A percentile compares a stretch with the other conserved stretches of the same genome.
Conservation (phyloP, 257 asterid species). For the Asclepias syriaca region DNA sequence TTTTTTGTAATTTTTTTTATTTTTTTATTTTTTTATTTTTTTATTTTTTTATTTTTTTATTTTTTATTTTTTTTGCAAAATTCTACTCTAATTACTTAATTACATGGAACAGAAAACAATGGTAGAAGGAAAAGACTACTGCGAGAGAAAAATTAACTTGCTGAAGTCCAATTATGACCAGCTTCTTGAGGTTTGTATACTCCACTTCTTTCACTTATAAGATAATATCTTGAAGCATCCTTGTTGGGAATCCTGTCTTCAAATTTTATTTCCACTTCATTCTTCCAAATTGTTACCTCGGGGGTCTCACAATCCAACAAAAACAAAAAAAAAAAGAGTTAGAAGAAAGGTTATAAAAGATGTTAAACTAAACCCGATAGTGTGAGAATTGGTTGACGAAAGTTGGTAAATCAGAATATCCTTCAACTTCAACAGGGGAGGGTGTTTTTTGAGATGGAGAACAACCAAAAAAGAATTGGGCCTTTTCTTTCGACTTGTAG, state of each 20-base stretch:
- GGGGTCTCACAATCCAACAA: not conserved
- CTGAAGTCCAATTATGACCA: constrained; percentile 94
- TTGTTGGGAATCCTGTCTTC: not conserved
- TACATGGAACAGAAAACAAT: constrained; percentile 62
- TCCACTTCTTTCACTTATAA: not conserved
- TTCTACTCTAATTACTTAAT: constrained; percentile 12
- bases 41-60: too few relatives aligned
- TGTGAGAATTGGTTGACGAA: too few relatives aligned
- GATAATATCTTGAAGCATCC: not conserved
- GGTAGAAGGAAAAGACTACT: constrained; percentile 89
- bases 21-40: too few relatives aligned
- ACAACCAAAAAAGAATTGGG: too few relatives aligned
- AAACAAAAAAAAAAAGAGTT: too few relatives aligned
- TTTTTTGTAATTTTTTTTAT: too few relatives aligned
- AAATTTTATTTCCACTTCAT: not conserved
- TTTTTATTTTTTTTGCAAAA: not conserved
- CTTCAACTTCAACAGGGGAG: too few relatives aligned
- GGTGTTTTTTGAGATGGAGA: too few relatives aligned
- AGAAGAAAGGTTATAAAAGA: too few relatives aligned
- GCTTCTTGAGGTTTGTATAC: constrained; percentile 70
- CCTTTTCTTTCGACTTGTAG: too few relatives aligned
- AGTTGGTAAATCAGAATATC: too few relatives aligned
- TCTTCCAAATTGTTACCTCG: constrained; percentile 4
- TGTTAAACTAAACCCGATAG: too few relatives aligned
- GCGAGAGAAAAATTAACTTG: constrained; percentile 79